Percentiles rank a stretch among this genome's conserved stretches.
Conservation (phyloP, 2,329 filamentous ascomycete species). For the Talaromyces sp. region DNA sequence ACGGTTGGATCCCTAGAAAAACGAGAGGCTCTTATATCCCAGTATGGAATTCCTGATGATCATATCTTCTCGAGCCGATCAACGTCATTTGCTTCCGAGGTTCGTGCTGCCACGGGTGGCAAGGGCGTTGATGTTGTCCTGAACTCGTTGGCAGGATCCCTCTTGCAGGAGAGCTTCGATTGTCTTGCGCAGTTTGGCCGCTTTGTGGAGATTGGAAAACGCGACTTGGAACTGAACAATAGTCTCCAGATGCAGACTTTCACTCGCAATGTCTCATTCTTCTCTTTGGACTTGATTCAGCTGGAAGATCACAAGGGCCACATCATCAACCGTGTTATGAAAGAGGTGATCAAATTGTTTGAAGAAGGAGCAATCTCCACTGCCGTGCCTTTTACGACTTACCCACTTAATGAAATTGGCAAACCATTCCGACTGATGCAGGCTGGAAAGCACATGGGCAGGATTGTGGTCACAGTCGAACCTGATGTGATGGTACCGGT, state of each 20-base stretch:
- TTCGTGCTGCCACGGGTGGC: neutral
- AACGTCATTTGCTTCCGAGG: neutral
- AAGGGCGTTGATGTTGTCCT: neutral
- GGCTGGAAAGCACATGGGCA: constrained; percentile 20
- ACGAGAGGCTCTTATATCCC: neutral
- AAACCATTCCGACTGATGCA: constrained; percentile 21
- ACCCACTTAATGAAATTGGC: constrained; percentile 32
- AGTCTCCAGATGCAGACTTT: constrained; percentile 48
- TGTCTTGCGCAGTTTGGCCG: constrained; percentile 30
- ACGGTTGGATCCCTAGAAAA: neutral
- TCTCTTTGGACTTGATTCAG: neutral
- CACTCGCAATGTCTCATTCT: constrained; percentile 21
- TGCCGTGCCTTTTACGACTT: neutral
- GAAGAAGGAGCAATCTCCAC: neutral
- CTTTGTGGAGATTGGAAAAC: constrained; percentile 34
- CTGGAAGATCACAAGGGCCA: neutral
- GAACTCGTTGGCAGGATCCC: constrained; percentile 10
- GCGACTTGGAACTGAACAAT: constrained; percentile 32
- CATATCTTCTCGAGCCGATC: neutral
- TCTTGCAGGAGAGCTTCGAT: constrained; percentile 25
- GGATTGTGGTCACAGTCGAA: constrained; percentile 15
- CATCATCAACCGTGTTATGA: neutral
- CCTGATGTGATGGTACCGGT: neutral
- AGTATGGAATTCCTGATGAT: neutral
- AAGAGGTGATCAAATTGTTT: neutral